These are phyloP conservation scores for Penicillium sp. DNA, from an alignment of 2,329 filamentous ascomycete genomes.

Conservation along the genomic window DNA sequence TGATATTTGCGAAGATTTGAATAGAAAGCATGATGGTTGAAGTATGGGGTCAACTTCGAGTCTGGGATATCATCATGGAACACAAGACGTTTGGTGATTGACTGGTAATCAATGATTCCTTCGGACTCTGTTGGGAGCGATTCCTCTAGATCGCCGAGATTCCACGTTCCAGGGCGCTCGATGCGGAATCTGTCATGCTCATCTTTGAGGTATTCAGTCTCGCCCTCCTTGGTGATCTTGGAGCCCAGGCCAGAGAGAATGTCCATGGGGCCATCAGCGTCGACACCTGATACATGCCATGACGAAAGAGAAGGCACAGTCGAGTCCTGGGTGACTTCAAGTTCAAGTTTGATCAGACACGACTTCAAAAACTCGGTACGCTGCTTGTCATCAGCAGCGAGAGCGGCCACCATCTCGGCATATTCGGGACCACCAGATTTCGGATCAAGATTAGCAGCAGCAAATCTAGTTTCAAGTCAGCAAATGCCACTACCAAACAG, in stretches of 20 bases:
- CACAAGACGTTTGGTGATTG: constrained; percentile 71
- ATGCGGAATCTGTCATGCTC: constrained; percentile 83
- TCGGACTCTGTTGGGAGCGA: constrained; percentile 52
- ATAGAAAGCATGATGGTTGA: constrained; percentile 81
- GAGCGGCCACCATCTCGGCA: constrained; percentile 64
- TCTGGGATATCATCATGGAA: constrained; percentile 72
- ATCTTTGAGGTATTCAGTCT: constrained; percentile 72
- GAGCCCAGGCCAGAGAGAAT: constrained; percentile 64
- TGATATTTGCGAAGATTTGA: constrained; percentile 70
- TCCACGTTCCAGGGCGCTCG: constrained; percentile 66
- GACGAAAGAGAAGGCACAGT: constrained; percentile 76
- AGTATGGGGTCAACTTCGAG: constrained; percentile 75
- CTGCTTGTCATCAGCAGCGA: constrained; percentile 68
- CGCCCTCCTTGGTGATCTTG: constrained; percentile 65
- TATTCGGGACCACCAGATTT: constrained; percentile 70
- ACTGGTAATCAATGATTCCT: constrained; percentile 72
- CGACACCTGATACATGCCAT: constrained; percentile 75
- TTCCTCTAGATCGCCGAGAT: constrained; percentile 56
- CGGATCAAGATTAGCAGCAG: constrained; percentile 72
- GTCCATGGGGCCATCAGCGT: constrained; percentile 66
- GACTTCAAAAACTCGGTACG: constrained; percentile 75
- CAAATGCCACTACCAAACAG: constrained; percentile 6
- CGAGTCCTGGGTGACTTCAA: constrained; percentile 73
- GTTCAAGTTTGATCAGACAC: constrained; percentile 75
- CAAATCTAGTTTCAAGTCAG: constrained; percentile 63